A percentile compares a stretch with the other conserved stretches of the same genome.
Evolutionary conservation across 305 asterid genomes (phyloP).

Genomic region (Fraxinus paxiana): DNA sequence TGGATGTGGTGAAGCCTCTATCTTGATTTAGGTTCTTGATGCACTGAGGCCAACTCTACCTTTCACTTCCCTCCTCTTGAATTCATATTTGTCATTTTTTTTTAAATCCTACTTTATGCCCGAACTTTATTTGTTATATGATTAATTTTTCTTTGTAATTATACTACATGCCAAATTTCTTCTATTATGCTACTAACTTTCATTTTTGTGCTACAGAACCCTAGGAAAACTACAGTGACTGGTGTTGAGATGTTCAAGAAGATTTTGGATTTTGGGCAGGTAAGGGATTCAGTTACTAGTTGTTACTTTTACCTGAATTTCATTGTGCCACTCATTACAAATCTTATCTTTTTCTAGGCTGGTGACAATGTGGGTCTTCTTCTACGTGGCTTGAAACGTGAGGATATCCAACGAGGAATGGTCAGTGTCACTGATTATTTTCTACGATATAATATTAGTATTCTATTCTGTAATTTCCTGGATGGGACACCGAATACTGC

Average conservation of each 20-base stretch:
- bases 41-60: not conserved
- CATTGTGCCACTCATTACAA: constrained; percentile 12
- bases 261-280: constrained; percentile 88
- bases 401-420: constrained; percentile 84
- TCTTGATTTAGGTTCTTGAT: not conserved
- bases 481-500: constrained; percentile 3
- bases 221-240: constrained; percentile 76
- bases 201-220: constrained; percentile 46
- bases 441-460: not conserved
- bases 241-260: constrained; percentile 99
- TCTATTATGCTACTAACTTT: constrained; percentile 6
- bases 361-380: constrained; percentile 99
- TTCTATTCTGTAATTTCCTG: not conserved
- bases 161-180: constrained; percentile 11
- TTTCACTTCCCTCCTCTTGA: not conserved
- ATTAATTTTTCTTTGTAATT: not conserved
- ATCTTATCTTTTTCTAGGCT: constrained; percentile 50
- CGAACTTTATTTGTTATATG: not conserved
- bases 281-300: constrained; percentile 23
- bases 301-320: not conserved
- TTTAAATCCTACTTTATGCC: not conserved
- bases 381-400: constrained; percentile 90
- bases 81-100: not conserved
- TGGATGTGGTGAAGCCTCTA: not conserved
- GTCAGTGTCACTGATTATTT: constrained; percentile 40